Evolutionary conservation across 148 eudicot genomes (phyloP).

Genomic region (Nepenthes mirabilis): DNA sequence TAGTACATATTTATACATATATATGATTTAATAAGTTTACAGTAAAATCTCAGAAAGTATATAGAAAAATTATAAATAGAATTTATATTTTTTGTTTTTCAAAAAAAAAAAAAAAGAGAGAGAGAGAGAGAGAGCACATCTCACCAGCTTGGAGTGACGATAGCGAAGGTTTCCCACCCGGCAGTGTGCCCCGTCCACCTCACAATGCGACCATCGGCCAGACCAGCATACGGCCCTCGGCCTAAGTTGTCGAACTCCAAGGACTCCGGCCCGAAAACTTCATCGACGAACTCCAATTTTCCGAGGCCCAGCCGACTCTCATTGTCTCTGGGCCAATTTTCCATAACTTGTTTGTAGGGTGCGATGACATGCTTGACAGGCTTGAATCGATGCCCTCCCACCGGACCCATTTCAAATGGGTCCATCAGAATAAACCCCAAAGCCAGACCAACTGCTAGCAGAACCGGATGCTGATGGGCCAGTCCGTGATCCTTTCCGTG

Average conservation of each 20-base stretch:
- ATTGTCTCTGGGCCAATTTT: constrained; percentile 65
- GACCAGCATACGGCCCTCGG: constrained; percentile 70
- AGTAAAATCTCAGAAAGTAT: not conserved
- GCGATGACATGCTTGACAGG: constrained; percentile 68
- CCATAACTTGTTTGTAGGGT: constrained; percentile 60
- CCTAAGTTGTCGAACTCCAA: constrained; percentile 65
- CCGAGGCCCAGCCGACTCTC: constrained; percentile 52
- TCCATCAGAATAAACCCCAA: constrained; percentile 59
- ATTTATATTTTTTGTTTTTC: not conserved
- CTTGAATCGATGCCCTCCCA: constrained; percentile 66
- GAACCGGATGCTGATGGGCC: not conserved
- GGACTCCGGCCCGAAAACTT: constrained; percentile 83
- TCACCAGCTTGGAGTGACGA: constrained; percentile 57
- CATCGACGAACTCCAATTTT: constrained; percentile 50
- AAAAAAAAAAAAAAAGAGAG: not conserved
- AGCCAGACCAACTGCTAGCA: constrained; percentile 5
- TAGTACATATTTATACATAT: too few species aligned
- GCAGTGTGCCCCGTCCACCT: constrained; percentile 59
- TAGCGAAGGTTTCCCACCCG: constrained; percentile 87
- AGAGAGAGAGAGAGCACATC: not conserved
- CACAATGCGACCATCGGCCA: constrained; percentile 76
- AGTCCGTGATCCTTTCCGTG: not conserved
- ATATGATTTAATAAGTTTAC: too few species aligned
- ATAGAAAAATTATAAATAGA: not conserved
- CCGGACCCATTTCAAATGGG: constrained; percentile 65